Evolutionary conservation across 176 grass and related monocot genomes (phyloP), one percentile per base, ranked within the genome.

Genomic region (Oryza nivara): DNA sequence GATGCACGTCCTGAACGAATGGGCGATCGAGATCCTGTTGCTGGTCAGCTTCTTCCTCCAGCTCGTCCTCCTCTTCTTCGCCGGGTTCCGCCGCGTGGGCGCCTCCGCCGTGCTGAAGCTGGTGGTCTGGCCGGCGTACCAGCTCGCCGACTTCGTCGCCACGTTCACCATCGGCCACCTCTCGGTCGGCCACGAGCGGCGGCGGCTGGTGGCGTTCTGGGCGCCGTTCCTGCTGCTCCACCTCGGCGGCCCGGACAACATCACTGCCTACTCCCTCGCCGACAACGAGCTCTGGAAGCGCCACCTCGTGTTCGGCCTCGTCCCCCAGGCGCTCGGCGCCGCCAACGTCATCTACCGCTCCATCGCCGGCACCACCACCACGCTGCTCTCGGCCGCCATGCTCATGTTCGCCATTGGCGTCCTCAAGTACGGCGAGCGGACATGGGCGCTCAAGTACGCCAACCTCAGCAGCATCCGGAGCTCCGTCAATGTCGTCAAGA

Each of bases 131-230:
- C 47, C 47, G 47, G 47, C 52, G 12, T 81, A 87, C 80, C 87
- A 85, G 89, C 22, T 73, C 7, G 90, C 82, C 10, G 82, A 92
- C 64, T 79, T 63, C 64, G 45, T 88, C 30, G 86, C 90, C 9
- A 88, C 72, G 5, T 66, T 65, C 14, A 49, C 47, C 9, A 13
- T 49, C 47, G 47, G 13, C 47, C 47, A 49, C 47, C 47, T 49
- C 47, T 13, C 47, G 12, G 47, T 14, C 47, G 11, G 47, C 47
- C 10, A 14, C 47, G 47, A 49, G 47, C 47, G 13, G 47, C 47
- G 13, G 47, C 47, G 47, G 3, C 47, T 49, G 47, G 47, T 49
- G 47, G 47, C 47, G 47, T 49, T 12, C 47, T 49, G 47, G 11
- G 36, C 36, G 36, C 36, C 36, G 36, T 38, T 38, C 36, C 36